phyloP scores from a whole-genome alignment of 371 early-diverging fungal genomes.

The Mortierella sp. region DNA sequence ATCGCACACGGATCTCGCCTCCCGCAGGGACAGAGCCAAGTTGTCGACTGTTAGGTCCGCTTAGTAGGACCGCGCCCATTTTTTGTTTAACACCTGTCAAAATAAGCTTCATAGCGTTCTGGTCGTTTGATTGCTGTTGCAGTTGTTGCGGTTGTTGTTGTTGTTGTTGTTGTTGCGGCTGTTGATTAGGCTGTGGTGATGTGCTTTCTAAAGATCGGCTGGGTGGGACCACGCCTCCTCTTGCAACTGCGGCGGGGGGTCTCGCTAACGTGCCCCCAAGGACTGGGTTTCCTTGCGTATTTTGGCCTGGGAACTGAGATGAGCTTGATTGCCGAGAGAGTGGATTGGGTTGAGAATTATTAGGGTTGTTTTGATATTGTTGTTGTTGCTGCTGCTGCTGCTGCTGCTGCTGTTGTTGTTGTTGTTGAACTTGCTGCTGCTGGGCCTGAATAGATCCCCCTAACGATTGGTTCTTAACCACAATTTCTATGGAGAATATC shows the following conservation, averaged over 20 bases:
- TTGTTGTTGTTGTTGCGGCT: conserved; percentile 25
- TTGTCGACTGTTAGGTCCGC: conserved; percentile 74
- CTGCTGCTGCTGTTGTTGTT: conserved; percentile 18
- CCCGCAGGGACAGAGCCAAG: conserved; percentile 77
- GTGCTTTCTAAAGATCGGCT: conserved; percentile 50
- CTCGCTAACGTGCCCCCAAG: conserved; percentile 31
- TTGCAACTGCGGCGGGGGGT: conserved; percentile 50
- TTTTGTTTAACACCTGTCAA: conserved; percentile 80
- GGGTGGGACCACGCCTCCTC: conserved; percentile 38
- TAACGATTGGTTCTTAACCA: conserved; percentile 63
- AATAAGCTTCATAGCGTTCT: conserved; percentile 66
- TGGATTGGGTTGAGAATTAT: background rate
- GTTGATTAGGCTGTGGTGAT: conserved; percentile 42
- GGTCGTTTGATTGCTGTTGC: conserved; percentile 48
- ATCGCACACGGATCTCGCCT: conserved; percentile 69
- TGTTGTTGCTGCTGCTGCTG: conserved; percentile 25
- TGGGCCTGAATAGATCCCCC: conserved; percentile 15
- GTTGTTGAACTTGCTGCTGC: conserved; percentile 37
- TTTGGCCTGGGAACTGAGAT: conserved; percentile 12
- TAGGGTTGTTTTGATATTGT: conserved; percentile 9
- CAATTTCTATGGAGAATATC: conserved; percentile 74
- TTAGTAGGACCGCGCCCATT: conserved; percentile 86
- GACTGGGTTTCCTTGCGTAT: conserved; percentile 6
- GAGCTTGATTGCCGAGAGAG: conserved; percentile 27
- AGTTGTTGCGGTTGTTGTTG: conserved; percentile 17